Base-by-base conservation (phyloP, 345 rosid genomes). In the Hibiscus tridactylites region DNA sequence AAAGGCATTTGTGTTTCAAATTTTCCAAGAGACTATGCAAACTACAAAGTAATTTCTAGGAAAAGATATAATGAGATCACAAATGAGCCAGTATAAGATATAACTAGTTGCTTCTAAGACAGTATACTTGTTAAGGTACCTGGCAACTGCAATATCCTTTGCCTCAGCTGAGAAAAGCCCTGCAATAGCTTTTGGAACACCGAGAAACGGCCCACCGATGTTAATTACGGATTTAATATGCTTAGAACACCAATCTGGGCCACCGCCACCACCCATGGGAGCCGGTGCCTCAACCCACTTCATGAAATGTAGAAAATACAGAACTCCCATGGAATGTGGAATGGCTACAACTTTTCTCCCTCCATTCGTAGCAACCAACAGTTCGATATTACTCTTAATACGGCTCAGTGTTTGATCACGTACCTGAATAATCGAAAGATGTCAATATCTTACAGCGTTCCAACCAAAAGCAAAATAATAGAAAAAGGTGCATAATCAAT, bases 371-470 rank as follows among this genome's bases (percentile, higher is more conserved):
- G 85, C 82, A 61, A 88, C 90, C 93, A 88, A 73, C 85, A 61
- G 65, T 61, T 61, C 65, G 1, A 61, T 61, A 61, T 73, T 87
- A 70, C 97, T 92, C 80, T 95, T 95, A 35, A 89, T 84, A 61
- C 85, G 91, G 81, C 97, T 95, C 70, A 92, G 85, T 5, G 94
- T 77, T 78, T 87, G 97, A 73, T 95, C 99, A 74, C 97, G 84
- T 66, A 89, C 92, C 97, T 95, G 82, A 65, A 73, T 66, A 67
- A 70, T 63, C 61, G 59, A 49, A 68, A 72, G 64, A 82, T 59
- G 44, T 64, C 29, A 49, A 33, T 26, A 71, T 21, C 70, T 74
- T 3, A 29, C 31, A 63, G 64, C 24, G 24, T 52, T 70, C 21
- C 56, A 76, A 57, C 65, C 24, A 67, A 64, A n/a, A 66, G 16